Evolutionary conservation across 176 grass and related monocot genomes (phyloP).

Genomic region (Oryza coarctata): DNA sequence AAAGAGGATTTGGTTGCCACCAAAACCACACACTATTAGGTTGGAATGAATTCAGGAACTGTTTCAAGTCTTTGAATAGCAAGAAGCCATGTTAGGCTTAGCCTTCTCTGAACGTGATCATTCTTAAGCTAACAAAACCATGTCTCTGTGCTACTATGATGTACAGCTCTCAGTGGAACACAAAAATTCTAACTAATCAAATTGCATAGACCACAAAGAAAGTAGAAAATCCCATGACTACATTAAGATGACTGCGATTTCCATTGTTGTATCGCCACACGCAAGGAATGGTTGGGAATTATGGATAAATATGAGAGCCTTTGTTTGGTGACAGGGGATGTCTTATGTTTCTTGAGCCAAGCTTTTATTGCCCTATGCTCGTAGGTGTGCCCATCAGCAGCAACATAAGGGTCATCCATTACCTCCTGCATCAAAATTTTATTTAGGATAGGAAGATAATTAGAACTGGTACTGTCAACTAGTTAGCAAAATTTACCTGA

Average conservation of each 20-base stretch:
- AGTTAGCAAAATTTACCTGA: conserved; percentile 46
- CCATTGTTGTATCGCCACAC: conserved; percentile 76
- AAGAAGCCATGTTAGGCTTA: conserved; percentile 15
- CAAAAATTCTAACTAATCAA: conserved; percentile 11
- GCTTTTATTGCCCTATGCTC: conserved; percentile 74
- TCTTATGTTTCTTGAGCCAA: conserved; percentile 65
- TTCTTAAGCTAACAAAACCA: conserved; percentile 9
- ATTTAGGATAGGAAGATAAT: not conserved
- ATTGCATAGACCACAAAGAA: conserved; percentile 19
- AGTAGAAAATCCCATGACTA: conserved; percentile 8
- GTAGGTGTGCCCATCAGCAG: conserved; percentile 89
- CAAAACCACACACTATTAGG: conserved; percentile 13
- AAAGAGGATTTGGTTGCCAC: not conserved
- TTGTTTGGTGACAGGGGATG: conserved; percentile 66
- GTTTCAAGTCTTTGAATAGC: not conserved
- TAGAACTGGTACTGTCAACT: not conserved
- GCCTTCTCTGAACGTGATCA: not conserved
- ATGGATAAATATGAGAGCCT: conserved; percentile 51
- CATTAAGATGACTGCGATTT: conserved; percentile 44
- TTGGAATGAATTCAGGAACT: not conserved
- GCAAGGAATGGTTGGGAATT: conserved; percentile 80
- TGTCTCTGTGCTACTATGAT: not conserved
- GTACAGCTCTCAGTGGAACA: conserved; percentile 19
- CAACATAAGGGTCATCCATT: conserved; percentile 81
- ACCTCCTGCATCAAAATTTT: conserved; percentile 51